Evolutionary conservation across 805 yeast species (phyloP).

Genomic region (Pichia occidentalis): DNA sequence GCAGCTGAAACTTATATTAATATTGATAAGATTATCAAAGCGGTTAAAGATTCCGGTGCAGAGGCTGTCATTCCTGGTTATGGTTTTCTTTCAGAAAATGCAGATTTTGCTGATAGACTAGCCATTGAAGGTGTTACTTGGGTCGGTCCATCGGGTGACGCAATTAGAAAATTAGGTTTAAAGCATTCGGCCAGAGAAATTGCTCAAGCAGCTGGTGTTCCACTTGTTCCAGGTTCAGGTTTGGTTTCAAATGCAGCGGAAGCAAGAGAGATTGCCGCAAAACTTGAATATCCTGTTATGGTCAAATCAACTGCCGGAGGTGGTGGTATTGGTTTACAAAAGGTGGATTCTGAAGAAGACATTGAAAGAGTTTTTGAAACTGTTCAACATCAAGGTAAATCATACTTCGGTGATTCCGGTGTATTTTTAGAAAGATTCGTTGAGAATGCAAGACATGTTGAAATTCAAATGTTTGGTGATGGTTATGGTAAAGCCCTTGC

Average conservation of each 20-base stretch:
- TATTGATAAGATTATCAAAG: conserved; percentile 76
- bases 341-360: conserved; percentile 78
- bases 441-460: conserved; percentile 93
- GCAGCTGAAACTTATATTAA: conserved; percentile 90
- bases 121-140: conserved; percentile 76
- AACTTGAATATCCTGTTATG: conserved; percentile 85
- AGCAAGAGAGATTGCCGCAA: conserved; percentile 68
- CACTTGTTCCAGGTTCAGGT: conserved; percentile 96
- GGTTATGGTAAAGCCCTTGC: conserved; percentile 92
- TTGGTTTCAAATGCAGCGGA: conserved; percentile 64
- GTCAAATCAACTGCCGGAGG: conserved; percentile 98
- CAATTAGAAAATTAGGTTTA: conserved; percentile 83
- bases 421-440: conserved; percentile 93
- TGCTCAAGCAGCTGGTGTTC: conserved; percentile 87
- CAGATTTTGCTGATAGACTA: conserved; percentile 90
- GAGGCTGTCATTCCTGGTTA: conserved; percentile 98
- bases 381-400: conserved; percentile 88
- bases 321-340: conserved; percentile 96
- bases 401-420: conserved; percentile 93
- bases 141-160: conserved; percentile 95
- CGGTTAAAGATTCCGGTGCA: conserved; percentile 77
- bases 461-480: conserved; percentile 94
- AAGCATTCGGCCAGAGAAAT: conserved; percentile 96
- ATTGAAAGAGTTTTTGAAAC: conserved; percentile 80
- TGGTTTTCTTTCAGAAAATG: conserved; percentile 94